Evolutionary conservation across 306 rosid species (phyloP).

Genomic region (Boehmeria nivea): DNA sequence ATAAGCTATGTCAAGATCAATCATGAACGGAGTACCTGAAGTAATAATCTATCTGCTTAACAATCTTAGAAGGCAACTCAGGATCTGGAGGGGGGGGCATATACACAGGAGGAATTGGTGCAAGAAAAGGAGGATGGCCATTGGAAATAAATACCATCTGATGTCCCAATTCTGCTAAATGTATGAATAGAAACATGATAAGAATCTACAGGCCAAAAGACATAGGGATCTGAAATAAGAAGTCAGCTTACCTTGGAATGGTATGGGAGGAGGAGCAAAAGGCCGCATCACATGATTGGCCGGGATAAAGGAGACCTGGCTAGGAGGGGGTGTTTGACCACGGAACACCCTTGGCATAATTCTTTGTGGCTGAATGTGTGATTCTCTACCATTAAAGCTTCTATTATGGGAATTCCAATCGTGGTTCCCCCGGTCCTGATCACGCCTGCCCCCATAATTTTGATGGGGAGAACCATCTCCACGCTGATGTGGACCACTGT

Average conservation of each 20-base stretch:
- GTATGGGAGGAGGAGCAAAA: slow-evolving; percentile 46
- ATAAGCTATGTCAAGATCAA: not conserved
- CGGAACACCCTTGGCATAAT: slow-evolving; percentile 35
- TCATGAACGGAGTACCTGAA: slow-evolving; percentile 59
- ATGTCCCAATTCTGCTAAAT: slow-evolving; percentile 41
- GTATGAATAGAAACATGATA: slow-evolving; percentile 20
- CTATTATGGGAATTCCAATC: slow-evolving; percentile 61
- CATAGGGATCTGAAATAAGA: not conserved
- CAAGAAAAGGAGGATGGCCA: slow-evolving; percentile 44
- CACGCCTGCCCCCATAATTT: slow-evolving; percentile 53
- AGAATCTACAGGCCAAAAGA: slow-evolving; percentile 8
- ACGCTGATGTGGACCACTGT: slow-evolving; percentile 53
- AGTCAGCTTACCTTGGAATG: slow-evolving; percentile 54
- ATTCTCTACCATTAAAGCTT: slow-evolving; percentile 48
- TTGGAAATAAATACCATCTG: slow-evolving; percentile 42
- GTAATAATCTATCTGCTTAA: slow-evolving; percentile 76
- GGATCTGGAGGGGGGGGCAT: slow-evolving; percentile 43
- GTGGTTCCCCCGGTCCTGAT: slow-evolving; percentile 71
- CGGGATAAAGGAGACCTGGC: slow-evolving; percentile 42
- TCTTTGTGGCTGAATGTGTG: slow-evolving; percentile 44
- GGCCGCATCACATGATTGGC: slow-evolving; percentile 34
- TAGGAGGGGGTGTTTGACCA: slow-evolving; percentile 55
- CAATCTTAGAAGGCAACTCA: slow-evolving; percentile 55
- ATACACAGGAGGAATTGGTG: slow-evolving; percentile 41
- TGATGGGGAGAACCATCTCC: slow-evolving; percentile 73